phyloP scores from a whole-genome alignment of 805 yeast genomes.

The Myxozyma sirexii region DNA sequence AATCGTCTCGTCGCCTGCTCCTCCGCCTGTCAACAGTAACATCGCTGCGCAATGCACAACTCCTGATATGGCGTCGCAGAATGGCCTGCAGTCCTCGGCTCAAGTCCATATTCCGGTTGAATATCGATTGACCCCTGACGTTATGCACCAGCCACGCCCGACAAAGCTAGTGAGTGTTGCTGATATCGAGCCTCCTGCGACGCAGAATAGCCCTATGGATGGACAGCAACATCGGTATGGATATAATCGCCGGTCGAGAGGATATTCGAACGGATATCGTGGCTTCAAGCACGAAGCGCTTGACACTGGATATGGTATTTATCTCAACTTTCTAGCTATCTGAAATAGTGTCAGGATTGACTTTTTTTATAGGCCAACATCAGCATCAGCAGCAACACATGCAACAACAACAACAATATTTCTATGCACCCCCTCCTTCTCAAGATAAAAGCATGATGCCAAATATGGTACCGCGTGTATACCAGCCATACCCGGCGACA shows the following conservation, averaged over 20 bases:
- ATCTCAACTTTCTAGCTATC: not conserved
- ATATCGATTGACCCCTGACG: conserved; percentile 25
- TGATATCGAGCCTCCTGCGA: conserved; percentile 24
- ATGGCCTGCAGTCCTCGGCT: too few species aligned
- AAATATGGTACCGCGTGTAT: conserved; percentile 12
- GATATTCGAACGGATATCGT: conserved; percentile 16
- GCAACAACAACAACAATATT: conserved; percentile 8
- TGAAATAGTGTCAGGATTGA: not conserved
- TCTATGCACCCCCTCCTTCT: not conserved
- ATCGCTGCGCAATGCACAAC: not conserved
- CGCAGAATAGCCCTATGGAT: conserved; percentile 15
- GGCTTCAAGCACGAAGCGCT: conserved; percentile 6
- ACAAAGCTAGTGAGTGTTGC: conserved; percentile 30
- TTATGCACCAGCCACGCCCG: conserved; percentile 33
- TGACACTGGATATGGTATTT: not conserved
- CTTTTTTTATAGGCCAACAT: not conserved
- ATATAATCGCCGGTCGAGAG: conserved; percentile 10
- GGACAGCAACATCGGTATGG: conserved; percentile 7
- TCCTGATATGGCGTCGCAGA: not conserved
- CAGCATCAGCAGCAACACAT: conserved; percentile 4
- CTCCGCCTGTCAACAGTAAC: not conserved
- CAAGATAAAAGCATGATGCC: conserved; percentile 16
- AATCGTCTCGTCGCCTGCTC: conserved; percentile 10
- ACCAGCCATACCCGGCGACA: conserved; percentile 3
- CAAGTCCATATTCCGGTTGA: conserved; percentile 12